These are phyloP conservation scores for Microcera coccophila DNA, from an alignment of 2,329 filamentous ascomycete genomes.

Conservation along the genomic window DNA sequence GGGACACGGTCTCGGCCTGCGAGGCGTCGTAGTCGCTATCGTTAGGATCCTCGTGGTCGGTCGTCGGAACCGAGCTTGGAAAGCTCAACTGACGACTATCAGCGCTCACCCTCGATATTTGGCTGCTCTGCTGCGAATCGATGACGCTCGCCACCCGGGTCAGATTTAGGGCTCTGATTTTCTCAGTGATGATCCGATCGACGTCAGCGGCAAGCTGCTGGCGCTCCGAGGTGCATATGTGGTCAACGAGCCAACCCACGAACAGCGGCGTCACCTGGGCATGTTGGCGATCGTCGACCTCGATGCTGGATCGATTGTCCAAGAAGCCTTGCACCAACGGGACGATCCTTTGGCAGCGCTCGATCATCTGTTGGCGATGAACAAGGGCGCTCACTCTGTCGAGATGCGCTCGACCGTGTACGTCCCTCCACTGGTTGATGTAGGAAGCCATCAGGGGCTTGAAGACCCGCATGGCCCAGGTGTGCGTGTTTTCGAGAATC, in stretches of 20 bases:
- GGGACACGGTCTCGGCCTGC: neutral
- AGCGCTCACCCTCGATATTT: neutral
- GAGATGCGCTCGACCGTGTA: neutral
- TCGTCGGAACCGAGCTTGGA: neutral
- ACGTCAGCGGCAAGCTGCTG: neutral
- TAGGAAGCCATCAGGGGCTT: constrained; percentile 15
- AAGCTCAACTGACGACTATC: neutral
- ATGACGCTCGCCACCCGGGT: neutral
- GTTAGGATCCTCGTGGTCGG: constrained; percentile 6
- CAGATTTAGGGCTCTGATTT: neutral
- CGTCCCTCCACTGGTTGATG: constrained; percentile 14
- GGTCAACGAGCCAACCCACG: constrained; percentile 9
- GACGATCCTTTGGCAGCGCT: neutral
- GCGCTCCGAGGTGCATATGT: constrained; percentile 5
- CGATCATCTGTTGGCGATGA: constrained; percentile 1
- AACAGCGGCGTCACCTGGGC: constrained; percentile 7
- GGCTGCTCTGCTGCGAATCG: neutral
- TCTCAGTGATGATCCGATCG: constrained; percentile 4
- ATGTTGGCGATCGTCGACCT: constrained; percentile 3
- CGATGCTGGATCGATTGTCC: neutral
- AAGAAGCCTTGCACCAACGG: constrained; percentile 7
- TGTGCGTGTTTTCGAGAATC: constrained; percentile 21
- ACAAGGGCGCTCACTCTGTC: neutral
- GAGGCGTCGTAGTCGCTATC: constrained; percentile 5
- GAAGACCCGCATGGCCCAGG: constrained; percentile 19